Conservation (phyloP, 2,329 filamentous ascomycete genomes). For the Hymenoscyphus linearis region DNA sequence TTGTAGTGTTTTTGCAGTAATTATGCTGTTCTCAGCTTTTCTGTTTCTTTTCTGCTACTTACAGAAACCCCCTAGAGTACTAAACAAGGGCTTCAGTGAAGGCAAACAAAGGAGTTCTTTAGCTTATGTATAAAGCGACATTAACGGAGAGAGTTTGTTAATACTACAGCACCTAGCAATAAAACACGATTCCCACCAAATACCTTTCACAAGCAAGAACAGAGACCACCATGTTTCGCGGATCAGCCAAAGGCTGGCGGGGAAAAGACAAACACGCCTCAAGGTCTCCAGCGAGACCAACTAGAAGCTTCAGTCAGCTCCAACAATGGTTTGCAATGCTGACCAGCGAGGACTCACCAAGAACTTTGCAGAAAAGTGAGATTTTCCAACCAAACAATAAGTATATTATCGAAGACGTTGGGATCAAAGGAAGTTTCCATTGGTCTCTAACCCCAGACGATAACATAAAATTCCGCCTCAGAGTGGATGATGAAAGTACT, state of each 20-base stretch:
- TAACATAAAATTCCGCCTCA: background rate
- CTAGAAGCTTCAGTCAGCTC: background rate
- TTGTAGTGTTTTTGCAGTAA: background rate
- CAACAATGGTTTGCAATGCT: background rate
- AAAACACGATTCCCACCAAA: background rate
- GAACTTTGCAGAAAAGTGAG: background rate
- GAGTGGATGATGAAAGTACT: background rate
- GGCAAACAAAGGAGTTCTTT: background rate
- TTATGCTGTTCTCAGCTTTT: background rate
- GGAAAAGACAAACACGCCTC: background rate
- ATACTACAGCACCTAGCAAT: background rate
- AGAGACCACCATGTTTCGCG: background rate
- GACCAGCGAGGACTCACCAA: background rate
- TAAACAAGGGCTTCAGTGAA: background rate
- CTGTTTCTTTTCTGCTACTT: background rate
- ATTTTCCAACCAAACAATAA: background rate
- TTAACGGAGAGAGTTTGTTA: no score
- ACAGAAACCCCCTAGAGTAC: background rate
- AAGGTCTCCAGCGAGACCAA: background rate
- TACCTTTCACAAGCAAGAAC: background rate
- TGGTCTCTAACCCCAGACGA: background rate
- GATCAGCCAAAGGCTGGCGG: background rate
- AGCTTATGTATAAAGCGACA: background rate
- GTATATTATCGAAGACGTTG: background rate
- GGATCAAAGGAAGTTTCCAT: background rate